Base-by-base conservation (phyloP, 768 basidiomycete species). In the Lactarius tabidus region DNA sequence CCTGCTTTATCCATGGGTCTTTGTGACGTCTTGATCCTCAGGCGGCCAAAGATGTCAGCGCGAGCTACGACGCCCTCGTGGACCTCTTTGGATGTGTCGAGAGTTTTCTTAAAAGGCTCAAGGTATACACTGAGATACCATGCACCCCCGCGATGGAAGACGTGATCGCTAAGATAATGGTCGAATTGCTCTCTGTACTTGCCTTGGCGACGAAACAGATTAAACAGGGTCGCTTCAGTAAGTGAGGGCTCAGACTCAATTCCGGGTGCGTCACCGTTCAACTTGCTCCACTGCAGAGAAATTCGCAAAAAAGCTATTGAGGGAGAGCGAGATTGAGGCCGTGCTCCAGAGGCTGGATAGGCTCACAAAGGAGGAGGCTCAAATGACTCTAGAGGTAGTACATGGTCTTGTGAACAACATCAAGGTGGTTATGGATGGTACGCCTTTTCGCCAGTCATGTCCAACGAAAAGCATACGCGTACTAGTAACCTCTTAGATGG, bases 171-270 rank as follows among this genome's bases (percentile, higher is more conserved):
- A 65, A 57, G 12, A 33, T 65, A 1, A 33, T 65, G 43, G 59
- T 15, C 1, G n/a, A 65, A 26, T 29, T 65, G 36, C 45, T 65
- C 9, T 55, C 59, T 1, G 55, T 65, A 10, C 59, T 65, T 38
- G 59, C 53, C n/a, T 35, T 65, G 3, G 59, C 59, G 28, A 65
- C 43, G 0, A 65, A 65, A 6, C 59, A 65, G 17, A 60, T 57
- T 1, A 48, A 45, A 8, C 59, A 56, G n/a, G 45, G 64, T 3
- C 35, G 59, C 8, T n/a, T 65, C 10, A 60, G 64, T 65, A 17
- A 20, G 64, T 15, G 9, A 3, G 41, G 20, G 20, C 15, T n/a
- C n/a, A 6, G 41, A 20, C 7, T 9, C 20, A 6, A n/a, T n/a
- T 3, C 8, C 10, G 3, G 20, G 41, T 9, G 20, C 41, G 9